Conservation (phyloP, 495 filamentous ascomycete species). For the Astrocystis sublimbata region DNA sequence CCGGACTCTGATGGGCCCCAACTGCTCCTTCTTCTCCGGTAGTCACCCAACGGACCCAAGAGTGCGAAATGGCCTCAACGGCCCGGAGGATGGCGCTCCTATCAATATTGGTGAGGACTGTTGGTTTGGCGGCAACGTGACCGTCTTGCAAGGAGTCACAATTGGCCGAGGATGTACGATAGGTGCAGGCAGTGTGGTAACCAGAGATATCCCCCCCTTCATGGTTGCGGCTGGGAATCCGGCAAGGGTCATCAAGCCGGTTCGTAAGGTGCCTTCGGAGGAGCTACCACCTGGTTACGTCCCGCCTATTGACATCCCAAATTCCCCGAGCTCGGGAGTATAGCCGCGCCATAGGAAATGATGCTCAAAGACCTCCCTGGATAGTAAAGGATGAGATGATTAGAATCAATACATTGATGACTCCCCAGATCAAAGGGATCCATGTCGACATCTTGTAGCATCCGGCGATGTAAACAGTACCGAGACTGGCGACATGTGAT, state of each 20-base stretch:
- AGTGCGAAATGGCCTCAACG: conserved; percentile 69
- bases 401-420: conserved; percentile 85
- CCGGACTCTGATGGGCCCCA: conserved; percentile 77
- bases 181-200: conserved; percentile 88
- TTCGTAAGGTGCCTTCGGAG: conserved; percentile 13
- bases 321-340: no score
- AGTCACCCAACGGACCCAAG: conserved; percentile 76
- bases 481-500: conserved; percentile 60
- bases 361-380: conserved; percentile 79
- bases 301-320: conserved; percentile 14
- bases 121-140: conserved; percentile 82
- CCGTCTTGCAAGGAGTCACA: conserved; percentile 74
- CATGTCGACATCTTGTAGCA: conserved; percentile 95
- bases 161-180: conserved; percentile 70
- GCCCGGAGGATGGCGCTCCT: conserved; percentile 73
- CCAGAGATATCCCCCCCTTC: conserved; percentile 70
- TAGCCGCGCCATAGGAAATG: conserved; percentile 4
- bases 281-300: conserved; percentile 15
- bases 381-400: conserved; percentile 93
- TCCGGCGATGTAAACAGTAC: conserved; percentile 82
- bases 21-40: conserved; percentile 70
- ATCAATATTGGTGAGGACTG: conserved; percentile 84
- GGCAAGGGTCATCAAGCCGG: conserved; percentile 55
- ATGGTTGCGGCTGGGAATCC: conserved; percentile 69
- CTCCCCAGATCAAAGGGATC: conserved; percentile 94